Conservation (phyloP, 1,284 basidiomycete genomes). For the Cutaneotrichosporon sp. region DNA sequence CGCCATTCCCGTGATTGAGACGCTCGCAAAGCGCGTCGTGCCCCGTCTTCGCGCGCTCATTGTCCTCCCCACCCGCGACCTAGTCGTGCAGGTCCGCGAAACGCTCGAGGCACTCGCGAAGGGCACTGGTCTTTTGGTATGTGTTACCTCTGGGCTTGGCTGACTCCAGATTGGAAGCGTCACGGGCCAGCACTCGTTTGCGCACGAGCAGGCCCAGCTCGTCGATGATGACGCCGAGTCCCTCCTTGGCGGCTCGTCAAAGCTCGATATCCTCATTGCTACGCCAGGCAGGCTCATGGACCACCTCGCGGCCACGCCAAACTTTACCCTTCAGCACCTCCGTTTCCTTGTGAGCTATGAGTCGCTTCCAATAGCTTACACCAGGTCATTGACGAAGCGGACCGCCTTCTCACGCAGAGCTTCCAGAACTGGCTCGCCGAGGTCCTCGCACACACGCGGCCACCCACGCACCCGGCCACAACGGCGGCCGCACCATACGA, state of each 20-base stretch:
- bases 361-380: neutral
- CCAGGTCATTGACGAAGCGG: slow-evolving; percentile 95
- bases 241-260: slow-evolving; percentile 63
- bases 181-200: slow-evolving; percentile 46
- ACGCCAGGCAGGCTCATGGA: slow-evolving; percentile 94
- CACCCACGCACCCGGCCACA: slow-evolving; percentile 37
- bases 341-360: slow-evolving; percentile 66
- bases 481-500: slow-evolving; percentile 42
- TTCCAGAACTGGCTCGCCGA: slow-evolving; percentile 92
- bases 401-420: slow-evolving; percentile 85
- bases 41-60: slow-evolving; percentile 85
- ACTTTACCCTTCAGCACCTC: slow-evolving; percentile 88
- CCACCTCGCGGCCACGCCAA: slow-evolving; percentile 78
- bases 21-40: slow-evolving; percentile 65
- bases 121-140: slow-evolving; percentile 78
- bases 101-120: slow-evolving; percentile 80
- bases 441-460: slow-evolving; percentile 66
- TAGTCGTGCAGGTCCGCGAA: slow-evolving; percentile 89
- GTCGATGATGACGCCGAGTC: slow-evolving; percentile 32
- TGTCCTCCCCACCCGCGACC: slow-evolving; percentile 88
- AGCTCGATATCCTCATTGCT: slow-evolving; percentile 88
- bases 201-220: slow-evolving; percentile 44
- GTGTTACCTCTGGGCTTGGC: slow-evolving; percentile 12
- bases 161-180: slow-evolving; percentile 43
- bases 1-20: slow-evolving; percentile 85